Conservation (phyloP, 1,284 basidiomycete genomes). For the Heterobasidion parviporum region DNA sequence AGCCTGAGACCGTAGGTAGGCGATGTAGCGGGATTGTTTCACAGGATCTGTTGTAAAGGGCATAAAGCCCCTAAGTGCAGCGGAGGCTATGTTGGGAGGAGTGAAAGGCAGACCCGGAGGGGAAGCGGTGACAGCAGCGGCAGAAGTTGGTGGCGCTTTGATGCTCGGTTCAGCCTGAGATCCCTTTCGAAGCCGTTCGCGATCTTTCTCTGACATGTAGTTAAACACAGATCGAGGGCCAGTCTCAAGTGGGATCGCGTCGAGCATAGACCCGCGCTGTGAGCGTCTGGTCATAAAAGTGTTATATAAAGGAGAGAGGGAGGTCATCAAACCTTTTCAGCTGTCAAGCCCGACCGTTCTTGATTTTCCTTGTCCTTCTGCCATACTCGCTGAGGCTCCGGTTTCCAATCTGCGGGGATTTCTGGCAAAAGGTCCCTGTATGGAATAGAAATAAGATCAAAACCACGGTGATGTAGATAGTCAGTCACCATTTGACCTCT, state of each 20-base stretch:
- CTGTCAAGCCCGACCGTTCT: slow-evolving; percentile 35
- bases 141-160: slow-evolving; percentile 12
- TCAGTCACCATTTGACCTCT: slow-evolving; percentile 62
- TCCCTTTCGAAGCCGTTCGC: slow-evolving; percentile 72
- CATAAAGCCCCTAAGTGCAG: slow-evolving; percentile 84
- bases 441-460: slow-evolving; percentile 8
- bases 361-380: slow-evolving; percentile 45
- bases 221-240: slow-evolving; percentile 83
- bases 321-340: slow-evolving; percentile 48
- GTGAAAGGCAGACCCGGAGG: slow-evolving; percentile 42
- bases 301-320: background rate
- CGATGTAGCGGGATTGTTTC: slow-evolving; percentile 82
- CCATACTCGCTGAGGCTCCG: slow-evolving; percentile 80
- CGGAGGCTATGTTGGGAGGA: slow-evolving; percentile 74
- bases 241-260: slow-evolving; percentile 68
- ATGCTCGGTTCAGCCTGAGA: no score
- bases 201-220: slow-evolving; percentile 86
- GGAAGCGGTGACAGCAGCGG: slow-evolving; percentile 14
- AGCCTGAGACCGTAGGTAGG: slow-evolving; percentile 75
- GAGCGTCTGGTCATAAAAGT: slow-evolving; percentile 5
- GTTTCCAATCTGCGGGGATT: slow-evolving; percentile 77
- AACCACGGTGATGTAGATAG: slow-evolving; percentile 10
- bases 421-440: slow-evolving; percentile 77
- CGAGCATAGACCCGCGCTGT: slow-evolving; percentile 76
- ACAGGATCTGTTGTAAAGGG: slow-evolving; percentile 74